Conservation (phyloP, 1,284 basidiomycete species). For the Ganoderma lingzhi region DNA sequence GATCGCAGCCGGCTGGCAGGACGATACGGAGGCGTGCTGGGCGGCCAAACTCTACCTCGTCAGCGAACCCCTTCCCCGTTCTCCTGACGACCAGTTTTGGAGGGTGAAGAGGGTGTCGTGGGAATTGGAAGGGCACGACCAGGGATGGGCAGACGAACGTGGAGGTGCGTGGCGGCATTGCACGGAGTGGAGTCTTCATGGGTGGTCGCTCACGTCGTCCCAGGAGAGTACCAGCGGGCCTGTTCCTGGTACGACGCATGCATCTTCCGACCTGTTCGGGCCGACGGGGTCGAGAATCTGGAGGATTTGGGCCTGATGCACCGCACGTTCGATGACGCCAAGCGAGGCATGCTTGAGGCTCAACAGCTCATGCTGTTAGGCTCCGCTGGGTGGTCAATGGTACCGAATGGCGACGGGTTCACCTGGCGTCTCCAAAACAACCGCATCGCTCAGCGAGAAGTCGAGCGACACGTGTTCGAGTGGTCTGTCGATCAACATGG, state of each 20-base stretch:
- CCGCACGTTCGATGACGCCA: not conserved
- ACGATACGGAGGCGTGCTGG: slow-evolving; percentile 3
- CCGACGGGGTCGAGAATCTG: not conserved
- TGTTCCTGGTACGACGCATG: slow-evolving; percentile 6
- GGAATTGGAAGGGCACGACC: slow-evolving; percentile 24
- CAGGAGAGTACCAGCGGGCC: not conserved
- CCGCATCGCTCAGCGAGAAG: not conserved
- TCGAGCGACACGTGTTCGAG: not conserved
- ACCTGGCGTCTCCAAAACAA: slow-evolving; percentile 4
- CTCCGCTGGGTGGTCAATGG: not conserved
- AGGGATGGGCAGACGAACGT: slow-evolving; percentile 24
- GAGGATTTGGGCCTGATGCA: not conserved
- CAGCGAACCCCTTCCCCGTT: slow-evolving; percentile 11
- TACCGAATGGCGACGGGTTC: not conserved
- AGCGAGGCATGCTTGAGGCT: not conserved
- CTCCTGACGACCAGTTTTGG: slow-evolving; percentile 12
- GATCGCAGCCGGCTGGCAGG: not conserved
- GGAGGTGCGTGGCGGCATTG: not conserved
- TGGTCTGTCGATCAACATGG: not conserved
- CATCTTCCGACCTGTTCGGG: not conserved
- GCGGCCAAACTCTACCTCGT: slow-evolving; percentile 19
- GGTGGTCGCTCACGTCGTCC: not conserved
- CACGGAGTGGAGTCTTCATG: not conserved
- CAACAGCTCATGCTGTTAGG: not conserved
- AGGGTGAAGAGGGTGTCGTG: slow-evolving; percentile 18